phyloP scores from a whole-genome alignment of 352 stramenopile species.

The Phytopythium oedochilum region DNA sequence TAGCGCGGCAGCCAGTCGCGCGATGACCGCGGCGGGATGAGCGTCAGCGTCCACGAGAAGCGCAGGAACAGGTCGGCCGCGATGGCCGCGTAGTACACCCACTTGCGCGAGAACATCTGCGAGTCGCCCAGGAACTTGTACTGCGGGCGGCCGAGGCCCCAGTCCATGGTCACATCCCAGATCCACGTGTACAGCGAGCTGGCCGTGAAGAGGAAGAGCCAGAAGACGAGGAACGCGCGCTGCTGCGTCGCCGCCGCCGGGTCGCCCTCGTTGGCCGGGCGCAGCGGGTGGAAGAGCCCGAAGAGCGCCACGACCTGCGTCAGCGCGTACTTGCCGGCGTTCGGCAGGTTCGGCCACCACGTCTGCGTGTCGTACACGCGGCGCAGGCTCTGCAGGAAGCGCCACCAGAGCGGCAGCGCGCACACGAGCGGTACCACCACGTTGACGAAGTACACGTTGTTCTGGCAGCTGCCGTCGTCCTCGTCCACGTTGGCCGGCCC shows the following conservation, averaged over 20 bases:
- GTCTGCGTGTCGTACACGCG: conserved; percentile 93
- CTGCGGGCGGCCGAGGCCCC: conserved; percentile 74
- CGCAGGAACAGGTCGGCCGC: conserved; percentile 73
- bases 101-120: conserved; percentile 82
- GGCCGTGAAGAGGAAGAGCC: conserved; percentile 75
- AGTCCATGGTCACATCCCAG: conserved; percentile 88
- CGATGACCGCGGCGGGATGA: conserved; percentile 65
- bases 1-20: conserved; percentile 64
- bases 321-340: conserved; percentile 94
- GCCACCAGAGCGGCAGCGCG: conserved; percentile 93
- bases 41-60: conserved; percentile 78
- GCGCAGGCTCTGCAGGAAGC: conserved; percentile 96
- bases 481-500: conserved; percentile 8
- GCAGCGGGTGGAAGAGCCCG: conserved; percentile 82
- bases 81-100: conserved; percentile 81
- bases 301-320: conserved; percentile 84
- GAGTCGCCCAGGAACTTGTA: conserved; percentile 74
- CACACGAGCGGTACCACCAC: conserved; percentile 94
- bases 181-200: conserved; percentile 80
- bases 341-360: conserved; percentile 94
- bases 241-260: conserved; percentile 14
- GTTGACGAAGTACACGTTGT: conserved; percentile 92
- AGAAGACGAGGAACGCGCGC: conserved; percentile 55
- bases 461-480: conserved; percentile 26
- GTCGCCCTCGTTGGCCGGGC: conserved; percentile 15